Evolutionary conservation across 345 rosid species (phyloP).

Genomic region (Schrenkiella parvula): DNA sequence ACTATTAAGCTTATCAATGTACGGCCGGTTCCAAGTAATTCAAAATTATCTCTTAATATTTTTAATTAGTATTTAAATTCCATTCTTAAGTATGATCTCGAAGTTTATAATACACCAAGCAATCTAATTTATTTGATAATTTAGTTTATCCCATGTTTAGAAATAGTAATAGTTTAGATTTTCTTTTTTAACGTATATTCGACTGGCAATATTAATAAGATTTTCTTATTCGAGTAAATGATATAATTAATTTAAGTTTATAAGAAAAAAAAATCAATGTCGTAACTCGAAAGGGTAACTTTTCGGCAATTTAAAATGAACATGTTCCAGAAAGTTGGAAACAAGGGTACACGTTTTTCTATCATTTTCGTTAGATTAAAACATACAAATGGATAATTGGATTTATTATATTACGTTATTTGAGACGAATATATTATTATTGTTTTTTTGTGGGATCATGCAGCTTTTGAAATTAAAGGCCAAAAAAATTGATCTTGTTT

Average conservation of each 20-base stretch:
- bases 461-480: conserved; percentile 29
- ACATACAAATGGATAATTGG: conserved; percentile 7
- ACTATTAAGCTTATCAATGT: conserved; percentile 29
- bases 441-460: conserved; percentile 10
- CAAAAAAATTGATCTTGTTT: background rate
- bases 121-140: background rate
- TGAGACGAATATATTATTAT: background rate
- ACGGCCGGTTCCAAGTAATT: conserved; percentile 27
- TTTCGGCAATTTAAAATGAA: background rate
- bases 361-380: background rate
- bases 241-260: background rate
- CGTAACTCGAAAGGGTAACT: conserved; percentile 13
- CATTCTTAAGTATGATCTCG: background rate
- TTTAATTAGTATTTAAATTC: background rate
- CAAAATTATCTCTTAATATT: background rate
- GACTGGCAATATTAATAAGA: background rate
- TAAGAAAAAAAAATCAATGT: background rate
- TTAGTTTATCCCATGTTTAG: background rate
- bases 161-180: background rate
- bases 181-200: background rate
- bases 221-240: background rate
- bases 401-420: conserved; percentile 10
- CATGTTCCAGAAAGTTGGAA: conserved; percentile 22
- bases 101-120: background rate
- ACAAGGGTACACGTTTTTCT: conserved; percentile 19